Evolutionary conservation across 2,329 filamentous ascomycete species (phyloP).

Genomic region (Phialophora expanda): DNA sequence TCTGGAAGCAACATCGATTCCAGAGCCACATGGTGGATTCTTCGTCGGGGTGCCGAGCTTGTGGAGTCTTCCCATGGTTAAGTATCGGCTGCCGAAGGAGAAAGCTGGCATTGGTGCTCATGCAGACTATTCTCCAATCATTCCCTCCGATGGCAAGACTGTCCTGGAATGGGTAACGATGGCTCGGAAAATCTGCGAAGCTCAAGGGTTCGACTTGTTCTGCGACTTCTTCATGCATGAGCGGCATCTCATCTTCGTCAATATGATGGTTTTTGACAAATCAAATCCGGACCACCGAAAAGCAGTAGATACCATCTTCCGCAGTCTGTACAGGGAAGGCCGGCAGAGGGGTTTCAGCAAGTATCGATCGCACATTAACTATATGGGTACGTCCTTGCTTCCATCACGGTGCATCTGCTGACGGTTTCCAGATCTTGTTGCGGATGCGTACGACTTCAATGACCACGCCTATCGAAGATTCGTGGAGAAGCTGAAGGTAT

Average conservation of each 20-base stretch:
- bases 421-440: conserved; percentile 24
- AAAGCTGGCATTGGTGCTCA: conserved; percentile 30
- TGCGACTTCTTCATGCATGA: conserved; percentile 37
- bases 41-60: conserved; percentile 34
- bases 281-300: conserved; percentile 25
- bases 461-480: conserved; percentile 34
- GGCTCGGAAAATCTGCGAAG: conserved; percentile 27
- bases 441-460: conserved; percentile 32
- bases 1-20: conserved; percentile 29
- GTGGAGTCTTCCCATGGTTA: conserved; percentile 33
- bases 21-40: conserved; percentile 31
- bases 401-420: background rate
- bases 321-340: conserved; percentile 25
- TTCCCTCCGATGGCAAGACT: conserved; percentile 30
- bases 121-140: conserved; percentile 34
- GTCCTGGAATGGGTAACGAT: conserved; percentile 31
- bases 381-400: conserved; percentile 28
- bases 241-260: conserved; percentile 35
- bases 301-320: conserved; percentile 30
- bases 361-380: conserved; percentile 33
- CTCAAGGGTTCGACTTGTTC: conserved; percentile 31
- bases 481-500: conserved; percentile 32
- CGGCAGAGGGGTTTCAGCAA: conserved; percentile 33
- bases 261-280: conserved; percentile 36
- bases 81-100: conserved; percentile 29